A percentile compares a stretch with the other conserved stretches of the same genome.
Evolutionary conservation across 805 yeast genomes (phyloP).

Genomic region (Teunomyces lycoperdinae): DNA sequence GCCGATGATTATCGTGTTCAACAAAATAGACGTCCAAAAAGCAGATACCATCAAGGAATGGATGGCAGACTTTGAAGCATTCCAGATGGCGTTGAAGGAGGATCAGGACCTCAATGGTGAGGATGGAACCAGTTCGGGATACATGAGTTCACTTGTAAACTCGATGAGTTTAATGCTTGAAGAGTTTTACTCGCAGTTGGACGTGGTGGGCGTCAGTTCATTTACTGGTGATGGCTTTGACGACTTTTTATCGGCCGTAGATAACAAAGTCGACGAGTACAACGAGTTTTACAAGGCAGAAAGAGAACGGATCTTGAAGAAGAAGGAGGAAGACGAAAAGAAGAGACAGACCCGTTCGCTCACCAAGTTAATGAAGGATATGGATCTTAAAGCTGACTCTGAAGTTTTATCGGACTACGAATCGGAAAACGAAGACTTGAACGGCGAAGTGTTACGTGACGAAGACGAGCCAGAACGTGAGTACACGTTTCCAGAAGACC

Average conservation of each 20-base stretch:
- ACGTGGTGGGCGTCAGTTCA: slow-evolving; percentile 89
- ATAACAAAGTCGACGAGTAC: slow-evolving; percentile 83
- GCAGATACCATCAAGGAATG: slow-evolving; percentile 90
- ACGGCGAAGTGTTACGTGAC: slow-evolving; percentile 48
- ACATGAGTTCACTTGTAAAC: slow-evolving; percentile 90
- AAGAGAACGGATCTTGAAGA: slow-evolving; percentile 74
- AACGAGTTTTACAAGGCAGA: slow-evolving; percentile 80
- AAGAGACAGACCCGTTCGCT: slow-evolving; percentile 68
- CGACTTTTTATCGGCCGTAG: slow-evolving; percentile 82
- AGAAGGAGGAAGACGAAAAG: slow-evolving; percentile 74
- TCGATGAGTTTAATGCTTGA: slow-evolving; percentile 96
- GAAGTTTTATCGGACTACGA: slow-evolving; percentile 52
- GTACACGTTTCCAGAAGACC: slow-evolving; percentile 68
- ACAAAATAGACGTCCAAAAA: slow-evolving; percentile 85
- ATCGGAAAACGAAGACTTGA: slow-evolving; percentile 47
- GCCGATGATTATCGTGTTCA: slow-evolving; percentile 95
- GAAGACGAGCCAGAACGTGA: slow-evolving; percentile 53
- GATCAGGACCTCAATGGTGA: slow-evolving; percentile 67
- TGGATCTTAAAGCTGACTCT: slow-evolving; percentile 59
- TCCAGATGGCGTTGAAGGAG: slow-evolving; percentile 71
- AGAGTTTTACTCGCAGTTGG: slow-evolving; percentile 90
- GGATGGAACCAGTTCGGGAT: slow-evolving; percentile 68
- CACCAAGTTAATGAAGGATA: slow-evolving; percentile 76
- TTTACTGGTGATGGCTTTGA: slow-evolving; percentile 94
- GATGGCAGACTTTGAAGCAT: slow-evolving; percentile 95